phyloP scores from a whole-genome alignment of 116 monocot species.

The Phalaenopsis hybrid region DNA sequence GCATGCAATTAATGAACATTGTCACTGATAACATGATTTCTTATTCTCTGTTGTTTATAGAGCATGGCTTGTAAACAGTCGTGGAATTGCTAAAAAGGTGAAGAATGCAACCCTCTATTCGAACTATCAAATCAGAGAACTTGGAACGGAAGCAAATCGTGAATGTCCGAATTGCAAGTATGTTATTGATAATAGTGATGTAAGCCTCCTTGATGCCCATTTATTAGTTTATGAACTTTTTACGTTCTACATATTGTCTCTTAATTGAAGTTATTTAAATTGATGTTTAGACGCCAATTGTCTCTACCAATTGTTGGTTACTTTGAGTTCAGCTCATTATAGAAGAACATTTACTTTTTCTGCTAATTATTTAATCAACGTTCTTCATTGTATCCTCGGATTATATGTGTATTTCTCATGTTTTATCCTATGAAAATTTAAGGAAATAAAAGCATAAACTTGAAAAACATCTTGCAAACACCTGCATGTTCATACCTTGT shows the following conservation, averaged over 20 bases:
- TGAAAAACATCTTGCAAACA: not conserved
- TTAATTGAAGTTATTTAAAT: not conserved
- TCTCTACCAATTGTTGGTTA: not conserved
- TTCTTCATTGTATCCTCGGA: not conserved
- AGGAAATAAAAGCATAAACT: not conserved
- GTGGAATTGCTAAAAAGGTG: slow-evolving; percentile 83
- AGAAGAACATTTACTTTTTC: not conserved
- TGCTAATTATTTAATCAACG: not conserved
- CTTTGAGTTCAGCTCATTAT: not conserved
- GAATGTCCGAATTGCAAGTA: slow-evolving; percentile 90
- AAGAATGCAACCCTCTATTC: slow-evolving; percentile 55
- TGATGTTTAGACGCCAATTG: not conserved
- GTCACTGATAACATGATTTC: not conserved
- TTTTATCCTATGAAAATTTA: not conserved
- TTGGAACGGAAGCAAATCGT: slow-evolving; percentile 45
- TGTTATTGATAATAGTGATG: slow-evolving; percentile 89
- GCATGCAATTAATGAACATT: not conserved
- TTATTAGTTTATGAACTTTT: not conserved
- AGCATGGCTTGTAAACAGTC: slow-evolving; percentile 77
- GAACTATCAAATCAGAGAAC: slow-evolving; percentile 44
- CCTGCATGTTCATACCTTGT: not conserved
- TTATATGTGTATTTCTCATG: not conserved
- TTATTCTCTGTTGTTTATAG: slow-evolving; percentile 21
- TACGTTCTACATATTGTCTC: not conserved
- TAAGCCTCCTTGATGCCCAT: slow-evolving; percentile 29